Percentiles rank a stretch among this genome's conserved stretches.
Evolutionary conservation across 106 monocot species (phyloP).

Genomic region (Posidonia australis): DNA sequence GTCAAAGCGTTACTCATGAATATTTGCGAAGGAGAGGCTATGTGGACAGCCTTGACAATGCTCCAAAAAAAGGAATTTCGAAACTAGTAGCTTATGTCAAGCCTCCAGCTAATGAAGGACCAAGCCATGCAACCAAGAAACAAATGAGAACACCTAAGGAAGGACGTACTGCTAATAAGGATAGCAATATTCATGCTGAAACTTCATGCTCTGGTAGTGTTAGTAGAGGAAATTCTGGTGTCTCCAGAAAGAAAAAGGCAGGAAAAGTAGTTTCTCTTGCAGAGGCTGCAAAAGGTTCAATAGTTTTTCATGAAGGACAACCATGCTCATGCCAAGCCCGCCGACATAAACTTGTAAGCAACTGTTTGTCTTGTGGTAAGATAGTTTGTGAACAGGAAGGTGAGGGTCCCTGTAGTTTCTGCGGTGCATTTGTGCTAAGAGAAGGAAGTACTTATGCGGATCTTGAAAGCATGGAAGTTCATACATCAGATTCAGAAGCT

Average conservation of each 20-base stretch:
- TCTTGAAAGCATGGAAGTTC: slow-evolving; percentile 34
- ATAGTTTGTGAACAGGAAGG: slow-evolving; percentile 99
- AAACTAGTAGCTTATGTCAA: slow-evolving; percentile 42
- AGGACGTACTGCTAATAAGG: slow-evolving; percentile 8
- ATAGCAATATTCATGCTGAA: slow-evolving; percentile 26
- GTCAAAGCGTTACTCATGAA: slow-evolving; percentile 47
- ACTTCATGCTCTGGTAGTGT: slow-evolving; percentile 17
- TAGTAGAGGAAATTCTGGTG: slow-evolving; percentile 18
- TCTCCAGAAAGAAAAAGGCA: slow-evolving; percentile 57
- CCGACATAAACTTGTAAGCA: slow-evolving; percentile 83
- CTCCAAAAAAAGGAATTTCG: slow-evolving; percentile 10
- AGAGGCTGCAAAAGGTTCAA: slow-evolving; percentile 78
- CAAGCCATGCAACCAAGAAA: slow-evolving; percentile 33
- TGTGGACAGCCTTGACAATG: slow-evolving; percentile 18
- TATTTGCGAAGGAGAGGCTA: slow-evolving; percentile 74
- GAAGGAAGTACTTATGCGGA: slow-evolving; percentile 97
- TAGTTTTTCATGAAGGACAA: slow-evolving; percentile 83
- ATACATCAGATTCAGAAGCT: slow-evolving; percentile 57
- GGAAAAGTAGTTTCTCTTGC: slow-evolving; percentile 69
- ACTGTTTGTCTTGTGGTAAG: slow-evolving; percentile 95
- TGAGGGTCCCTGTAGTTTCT: slow-evolving; percentile 90
- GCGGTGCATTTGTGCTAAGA: slow-evolving; percentile 83
- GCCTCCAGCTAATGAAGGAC: slow-evolving; percentile 33
- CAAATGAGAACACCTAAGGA: slow-evolving; percentile 41
- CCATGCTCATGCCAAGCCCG: slow-evolving; percentile 97